These are phyloP conservation scores for Melocanna baccifera DNA, from an alignment of 176 grass and related monocot genomes.

Conservation along the genomic window DNA sequence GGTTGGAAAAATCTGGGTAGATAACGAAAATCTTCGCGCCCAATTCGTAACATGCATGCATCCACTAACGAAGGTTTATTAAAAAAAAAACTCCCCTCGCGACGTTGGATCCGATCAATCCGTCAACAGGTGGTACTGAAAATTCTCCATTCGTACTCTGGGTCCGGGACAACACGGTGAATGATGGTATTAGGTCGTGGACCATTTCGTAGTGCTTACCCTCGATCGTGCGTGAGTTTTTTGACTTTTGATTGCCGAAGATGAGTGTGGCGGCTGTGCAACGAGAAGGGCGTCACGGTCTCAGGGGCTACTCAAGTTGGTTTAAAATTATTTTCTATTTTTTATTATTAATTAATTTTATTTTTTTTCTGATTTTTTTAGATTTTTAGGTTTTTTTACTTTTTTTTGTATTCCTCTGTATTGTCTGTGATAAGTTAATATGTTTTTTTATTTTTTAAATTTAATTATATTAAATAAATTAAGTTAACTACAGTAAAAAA, in stretches of 20 bases:
- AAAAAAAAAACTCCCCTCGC: conserved; percentile 13
- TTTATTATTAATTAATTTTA: no score
- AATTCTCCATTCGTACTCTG: not conserved
- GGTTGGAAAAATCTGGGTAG: not conserved
- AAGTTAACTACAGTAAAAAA: no score
- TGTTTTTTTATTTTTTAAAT: no score
- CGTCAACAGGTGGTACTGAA: not conserved
- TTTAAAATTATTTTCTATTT: no score
- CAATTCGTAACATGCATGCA: not conserved
- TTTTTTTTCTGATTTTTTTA: no score
- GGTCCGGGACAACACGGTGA: not conserved
- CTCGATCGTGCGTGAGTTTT: conserved; percentile 10
- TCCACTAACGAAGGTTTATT: conserved; percentile 25
- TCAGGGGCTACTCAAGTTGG: no score
- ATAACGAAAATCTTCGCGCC: not conserved
- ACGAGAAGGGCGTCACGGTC: not conserved
- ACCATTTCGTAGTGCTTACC: conserved; percentile 38
- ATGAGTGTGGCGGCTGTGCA: conserved; percentile 22
- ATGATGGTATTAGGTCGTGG: conserved; percentile 34
- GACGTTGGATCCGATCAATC: not conserved
- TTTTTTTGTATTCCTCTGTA: no score
- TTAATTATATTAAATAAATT: no score
- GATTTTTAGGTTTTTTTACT: no score
- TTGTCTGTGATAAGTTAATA: no score
- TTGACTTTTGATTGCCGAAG: conserved; percentile 26